Evolutionary conservation across 768 basidiomycete species (phyloP), one percentile per base, ranked within the genome.

Genomic region (Leucocoprinus leucothites): DNA sequence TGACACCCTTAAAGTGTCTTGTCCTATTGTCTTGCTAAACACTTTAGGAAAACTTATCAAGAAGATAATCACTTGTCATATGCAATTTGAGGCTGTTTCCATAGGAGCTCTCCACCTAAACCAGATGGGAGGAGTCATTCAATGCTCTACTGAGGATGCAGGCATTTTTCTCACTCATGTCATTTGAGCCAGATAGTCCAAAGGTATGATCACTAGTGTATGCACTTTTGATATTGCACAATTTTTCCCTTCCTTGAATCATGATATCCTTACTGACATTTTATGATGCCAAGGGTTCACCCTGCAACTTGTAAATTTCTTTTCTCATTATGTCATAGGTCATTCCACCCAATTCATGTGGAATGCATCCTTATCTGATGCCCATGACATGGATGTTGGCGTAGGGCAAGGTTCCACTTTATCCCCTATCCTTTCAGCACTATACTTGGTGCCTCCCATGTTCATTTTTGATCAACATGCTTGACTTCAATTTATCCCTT

Each of bases 11-110:
- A 47, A 48, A 22, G 34, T 19, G 14, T 47, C 47, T 19, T 18
- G 53, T 2, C 53, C 45, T 6, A 57, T 57, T 19, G 43, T 51
- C 19, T 31, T 57, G 2, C 42, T 57, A 28, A 57, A 57, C 43
- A 57, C 50, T 5, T 11, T 57, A 9, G 56, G 50, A 2, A 57
- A 57, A 25, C 43, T 57, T 3, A 26, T 57, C 9, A 28, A 57
- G 31, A 57, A 57, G 49, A 51, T 57, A 26, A 41, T 57, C n/a
- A 14, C 49, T 1, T 42, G 42, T 7, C 9, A 40, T 3, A 18
- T 57, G 28, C 41, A 57, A 24, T 51, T 51, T 43, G 43, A 51
- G 19, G 44, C 34, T 18, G 48, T 57, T 26, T 45, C 43, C 14
- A 25, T 14, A 9, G 19, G 13, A 1, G 26, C 34, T 6, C 18